These are phyloP conservation scores for Starmera stellimalicola DNA, from an alignment of 1,139 yeast genomes.

Conservation along the genomic window DNA sequence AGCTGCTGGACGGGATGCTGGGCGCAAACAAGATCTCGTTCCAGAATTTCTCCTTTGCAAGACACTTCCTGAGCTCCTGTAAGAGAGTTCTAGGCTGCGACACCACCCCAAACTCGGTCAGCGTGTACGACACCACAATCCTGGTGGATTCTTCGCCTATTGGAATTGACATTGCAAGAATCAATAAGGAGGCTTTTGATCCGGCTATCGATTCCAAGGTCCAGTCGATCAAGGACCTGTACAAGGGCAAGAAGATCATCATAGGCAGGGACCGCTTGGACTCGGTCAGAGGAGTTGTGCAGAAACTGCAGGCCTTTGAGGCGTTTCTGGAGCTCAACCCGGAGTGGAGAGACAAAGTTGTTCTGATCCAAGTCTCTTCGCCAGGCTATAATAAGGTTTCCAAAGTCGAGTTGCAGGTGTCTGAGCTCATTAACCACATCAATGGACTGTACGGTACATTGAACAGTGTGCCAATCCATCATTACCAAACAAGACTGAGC, in stretches of 20 bases:
- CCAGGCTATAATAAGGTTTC: constrained; percentile 36
- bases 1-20: constrained; percentile 79
- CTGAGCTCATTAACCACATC: constrained; percentile 68
- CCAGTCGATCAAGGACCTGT: constrained; percentile 50
- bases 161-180: constrained; percentile 67
- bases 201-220: constrained; percentile 35
- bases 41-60: constrained; percentile 76
- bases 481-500: constrained; percentile 82
- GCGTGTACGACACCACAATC: constrained; percentile 69
- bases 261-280: constrained; percentile 81
- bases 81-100: constrained; percentile 69
- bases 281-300: constrained; percentile 73
- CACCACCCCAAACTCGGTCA: constrained; percentile 46
- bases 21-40: constrained; percentile 84
- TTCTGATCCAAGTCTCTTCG: constrained; percentile 83
- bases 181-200: constrained; percentile 48
- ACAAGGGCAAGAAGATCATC: constrained; percentile 65
- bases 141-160: constrained; percentile 72
- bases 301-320: constrained; percentile 73
- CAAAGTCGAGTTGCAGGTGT: constrained; percentile 66
- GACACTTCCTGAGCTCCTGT: constrained; percentile 88
- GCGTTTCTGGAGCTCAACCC: constrained; percentile 84
- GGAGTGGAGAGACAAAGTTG: constrained; percentile 82
- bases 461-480: constrained; percentile 77
- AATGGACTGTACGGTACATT: constrained; percentile 78